Evolutionary conservation across 169 alveolate genomes (phyloP), one percentile per base, ranked within the genome.

Genomic region (Plasmodium inui): DNA sequence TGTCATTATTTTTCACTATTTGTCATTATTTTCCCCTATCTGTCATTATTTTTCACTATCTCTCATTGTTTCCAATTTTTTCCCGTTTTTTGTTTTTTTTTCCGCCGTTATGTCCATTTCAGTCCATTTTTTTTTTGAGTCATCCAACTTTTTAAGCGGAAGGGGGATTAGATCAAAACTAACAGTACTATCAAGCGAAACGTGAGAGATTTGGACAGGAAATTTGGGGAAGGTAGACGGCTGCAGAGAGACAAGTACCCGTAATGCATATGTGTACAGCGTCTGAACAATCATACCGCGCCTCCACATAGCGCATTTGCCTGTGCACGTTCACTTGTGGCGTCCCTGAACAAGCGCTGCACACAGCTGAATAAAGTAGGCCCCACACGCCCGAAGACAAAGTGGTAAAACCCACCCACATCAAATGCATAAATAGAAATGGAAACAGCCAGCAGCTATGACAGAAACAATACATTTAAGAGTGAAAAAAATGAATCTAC

Each of bases 391-490:
- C 30, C 76, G 37, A 26, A 67, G 76, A 67, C 76, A 67, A n/a
- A 19, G 76, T 67, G 76, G 76, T 67, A 67, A 67, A 67, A 67
- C 76, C 76, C 76, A 67, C 76, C 12, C 76, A 19, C 17, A 17
- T 14, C 76, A 67, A 67, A 67, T 67, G 76, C 76, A 84, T 41
- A 53, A 74, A 50, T 37, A 74, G 84, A 85, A 85, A 85, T 85
- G 93, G 85, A 85, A 30, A 41, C 57, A 44, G 19, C 34, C 41
- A 85, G 30, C 12, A 37, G 79, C 79, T 85, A 28, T 32, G 26
- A 67, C 9, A 85, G 67, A 73, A 85, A 37, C 32, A 28, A 85
- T 32, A 85, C 61, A 44, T 37, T 10, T 37, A 67, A 7, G 61
- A 46, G 72, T 70, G 67, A 12, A 26, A 39, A 71, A 19, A 22